Conservation (phyloP, 1,139 yeast genomes). For the Debaryomyces nepalensis region DNA sequence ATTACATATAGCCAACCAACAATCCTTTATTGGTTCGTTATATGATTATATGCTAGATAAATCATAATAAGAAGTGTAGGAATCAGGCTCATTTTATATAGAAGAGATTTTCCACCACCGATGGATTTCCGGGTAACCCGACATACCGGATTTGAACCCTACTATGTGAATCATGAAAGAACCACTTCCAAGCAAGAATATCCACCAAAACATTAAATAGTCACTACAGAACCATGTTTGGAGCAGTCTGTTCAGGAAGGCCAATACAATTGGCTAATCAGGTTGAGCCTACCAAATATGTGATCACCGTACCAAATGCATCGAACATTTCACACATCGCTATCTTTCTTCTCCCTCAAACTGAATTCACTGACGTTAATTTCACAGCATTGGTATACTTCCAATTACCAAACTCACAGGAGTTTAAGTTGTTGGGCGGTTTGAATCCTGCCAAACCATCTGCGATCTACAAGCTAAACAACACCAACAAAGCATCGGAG, state of each 20-base stretch:
- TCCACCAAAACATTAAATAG: background rate
- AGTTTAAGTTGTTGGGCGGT: slow-evolving; percentile 80
- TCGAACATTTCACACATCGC: slow-evolving; percentile 72
- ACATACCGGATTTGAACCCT: background rate
- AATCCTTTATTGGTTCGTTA: slow-evolving; percentile 17
- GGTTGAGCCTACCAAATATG: slow-evolving; percentile 66
- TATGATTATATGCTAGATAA: slow-evolving; percentile 7
- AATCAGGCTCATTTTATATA: background rate
- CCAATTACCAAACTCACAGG: slow-evolving; percentile 71
- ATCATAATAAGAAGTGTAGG: background rate
- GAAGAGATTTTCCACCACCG: slow-evolving; percentile 1
- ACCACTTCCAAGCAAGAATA: background rate
- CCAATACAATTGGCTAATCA: slow-evolving; percentile 61
- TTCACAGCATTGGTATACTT: slow-evolving; percentile 86
- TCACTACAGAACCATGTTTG: slow-evolving; percentile 44
- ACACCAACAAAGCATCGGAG: slow-evolving; percentile 25
- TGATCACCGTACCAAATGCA: slow-evolving; percentile 65
- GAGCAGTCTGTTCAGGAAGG: slow-evolving; percentile 61
- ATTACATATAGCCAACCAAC: slow-evolving; percentile 13
- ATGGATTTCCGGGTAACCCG: slow-evolving; percentile 14
- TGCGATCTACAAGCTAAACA: slow-evolving; percentile 84
- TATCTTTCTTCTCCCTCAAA: slow-evolving; percentile 74
- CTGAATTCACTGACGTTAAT: slow-evolving; percentile 62
- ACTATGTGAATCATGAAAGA: background rate
- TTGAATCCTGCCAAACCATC: slow-evolving; percentile 79